phyloP scores from a whole-genome alignment of 2,329 filamentous ascomycete genomes.

The Scedosporium apiospermum region DNA sequence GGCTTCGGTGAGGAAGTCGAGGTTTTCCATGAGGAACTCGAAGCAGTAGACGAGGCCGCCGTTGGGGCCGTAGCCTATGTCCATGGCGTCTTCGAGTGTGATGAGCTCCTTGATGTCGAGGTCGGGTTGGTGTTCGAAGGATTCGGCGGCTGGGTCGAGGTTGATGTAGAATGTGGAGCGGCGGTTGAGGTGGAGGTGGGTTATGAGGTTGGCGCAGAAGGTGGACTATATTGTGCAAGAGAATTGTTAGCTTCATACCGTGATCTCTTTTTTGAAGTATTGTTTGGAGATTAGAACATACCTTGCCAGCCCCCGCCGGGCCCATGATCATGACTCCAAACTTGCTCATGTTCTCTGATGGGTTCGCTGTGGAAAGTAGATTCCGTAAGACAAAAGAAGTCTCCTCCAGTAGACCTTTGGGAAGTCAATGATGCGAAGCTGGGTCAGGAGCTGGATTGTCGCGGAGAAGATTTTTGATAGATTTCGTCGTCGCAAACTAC shows the following conservation, averaged over 20 bases:
- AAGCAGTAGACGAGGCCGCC: conserved; percentile 94
- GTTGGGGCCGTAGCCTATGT: conserved; percentile 82
- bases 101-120: conserved; percentile 95
- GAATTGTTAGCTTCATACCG: not conserved
- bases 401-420: too few relatives aligned
- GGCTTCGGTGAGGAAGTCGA: conserved; percentile 81
- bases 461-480: too few relatives aligned
- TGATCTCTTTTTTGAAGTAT: not conserved
- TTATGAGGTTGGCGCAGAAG: conserved; percentile 88
- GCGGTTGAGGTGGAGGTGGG: conserved; percentile 80
- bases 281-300: conserved; percentile 22
- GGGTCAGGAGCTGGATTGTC: too few relatives aligned
- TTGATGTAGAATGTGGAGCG: conserved; percentile 98
- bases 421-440: not conserved
- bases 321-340: conserved; percentile 95
- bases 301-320: conserved; percentile 89
- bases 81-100: conserved; percentile 91
- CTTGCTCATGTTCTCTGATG: conserved; percentile 60
- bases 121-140: conserved; percentile 84
- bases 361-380: conserved; percentile 13
- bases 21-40: conserved; percentile 88
- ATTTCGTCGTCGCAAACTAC: not conserved
- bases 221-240: conserved; percentile 54
- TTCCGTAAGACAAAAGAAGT: not conserved
- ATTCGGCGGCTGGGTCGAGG: conserved; percentile 90